phyloP scores from a whole-genome alignment of 1,284 basidiomycete species.

The Boletus holoroseus region DNA sequence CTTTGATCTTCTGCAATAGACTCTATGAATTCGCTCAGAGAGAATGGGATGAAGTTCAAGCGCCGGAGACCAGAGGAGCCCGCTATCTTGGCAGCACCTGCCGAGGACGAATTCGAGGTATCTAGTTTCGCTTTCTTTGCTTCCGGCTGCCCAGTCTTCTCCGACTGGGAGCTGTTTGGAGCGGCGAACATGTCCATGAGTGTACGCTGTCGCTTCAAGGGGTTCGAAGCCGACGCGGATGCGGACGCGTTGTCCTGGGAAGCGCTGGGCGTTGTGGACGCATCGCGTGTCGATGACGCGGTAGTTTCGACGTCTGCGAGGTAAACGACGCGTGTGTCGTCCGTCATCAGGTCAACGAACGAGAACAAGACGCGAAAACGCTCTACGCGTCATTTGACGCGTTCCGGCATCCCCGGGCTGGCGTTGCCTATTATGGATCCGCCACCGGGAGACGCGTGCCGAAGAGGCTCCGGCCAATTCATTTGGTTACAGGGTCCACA shows the following conservation, averaged over 20 bases:
- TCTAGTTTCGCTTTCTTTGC: constrained; percentile 42
- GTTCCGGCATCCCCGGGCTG: neutral
- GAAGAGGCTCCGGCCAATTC: neutral
- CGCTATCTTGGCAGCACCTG: constrained; percentile 17
- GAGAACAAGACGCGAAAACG: constrained; percentile 10
- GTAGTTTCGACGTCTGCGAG: constrained; percentile 50
- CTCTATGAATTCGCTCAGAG: constrained; percentile 48
- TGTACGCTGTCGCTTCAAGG: constrained; percentile 58
- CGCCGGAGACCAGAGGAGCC: constrained; percentile 33
- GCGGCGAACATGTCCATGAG: constrained; percentile 57
- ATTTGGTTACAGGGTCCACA: neutral
- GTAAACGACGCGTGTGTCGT: constrained; percentile 41
- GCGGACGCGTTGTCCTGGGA: constrained; percentile 19
- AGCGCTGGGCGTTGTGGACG: constrained; percentile 14
- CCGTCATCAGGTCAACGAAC: constrained; percentile 32
- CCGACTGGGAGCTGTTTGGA: constrained; percentile 36
- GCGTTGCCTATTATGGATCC: constrained; percentile 18
- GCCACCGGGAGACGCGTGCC: constrained; percentile 2
- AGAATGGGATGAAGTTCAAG: constrained; percentile 68
- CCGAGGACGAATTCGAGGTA: constrained; percentile 11
- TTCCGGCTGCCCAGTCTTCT: constrained; percentile 28
- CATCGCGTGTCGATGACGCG: constrained; percentile 7
- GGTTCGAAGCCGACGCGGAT: constrained; percentile 23
- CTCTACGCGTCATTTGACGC: constrained; percentile 5
- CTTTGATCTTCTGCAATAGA: constrained; percentile 56